Evolutionary conservation across 352 stramenopile species (phyloP), one percentile per base, ranked within the genome.

Genomic region (Globisporangium splendens): DNA sequence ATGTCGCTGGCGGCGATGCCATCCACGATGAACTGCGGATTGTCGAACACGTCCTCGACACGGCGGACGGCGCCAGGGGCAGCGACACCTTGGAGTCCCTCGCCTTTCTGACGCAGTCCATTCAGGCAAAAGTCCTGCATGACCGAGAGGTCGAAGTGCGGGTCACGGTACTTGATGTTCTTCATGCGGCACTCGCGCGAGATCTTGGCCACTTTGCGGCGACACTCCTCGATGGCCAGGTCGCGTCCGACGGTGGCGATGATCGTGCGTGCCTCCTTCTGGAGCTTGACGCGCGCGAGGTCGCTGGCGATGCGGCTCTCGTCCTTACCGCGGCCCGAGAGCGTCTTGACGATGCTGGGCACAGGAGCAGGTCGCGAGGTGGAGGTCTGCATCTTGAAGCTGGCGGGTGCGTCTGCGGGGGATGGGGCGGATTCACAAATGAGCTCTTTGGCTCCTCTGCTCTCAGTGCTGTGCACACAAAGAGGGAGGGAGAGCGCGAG

Each of bases 1-100:
- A 93, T 72, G 64, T 95, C 86, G 49, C 57, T 58, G 3, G 80
- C 70, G 54, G 82, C 76, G 47, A 95, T 80, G 46, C 72, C 70
- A 31, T 80, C 71, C 24, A 76, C 71, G 48, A 75, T 73, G 59
- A 80, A 80, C 50, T 65, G 65, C 15, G 71, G 71, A 13, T 68
- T 11, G 46, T 80, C 66, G 42, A 59, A 80, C 47, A 80, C 64
- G 20, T 80, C 61, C 24, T 63, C 65, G 21, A 79, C 68, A 50
- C 70, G 70, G n/a, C 61, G 56, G 6, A 62, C 59, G 15, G 54
- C 64, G 12, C 46, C 60, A 0, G 70, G 70, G 7, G 24, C 33
- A 1, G 46, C 44, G 12, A 72, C 54, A 24, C 59, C 61, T 13
- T 61, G 58, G 13, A 47, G 47, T 0, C 52, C 54, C 22, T 68